These are phyloP conservation scores for Salix exigua DNA, from an alignment of 345 rosid genomes.

Conservation along the genomic window DNA sequence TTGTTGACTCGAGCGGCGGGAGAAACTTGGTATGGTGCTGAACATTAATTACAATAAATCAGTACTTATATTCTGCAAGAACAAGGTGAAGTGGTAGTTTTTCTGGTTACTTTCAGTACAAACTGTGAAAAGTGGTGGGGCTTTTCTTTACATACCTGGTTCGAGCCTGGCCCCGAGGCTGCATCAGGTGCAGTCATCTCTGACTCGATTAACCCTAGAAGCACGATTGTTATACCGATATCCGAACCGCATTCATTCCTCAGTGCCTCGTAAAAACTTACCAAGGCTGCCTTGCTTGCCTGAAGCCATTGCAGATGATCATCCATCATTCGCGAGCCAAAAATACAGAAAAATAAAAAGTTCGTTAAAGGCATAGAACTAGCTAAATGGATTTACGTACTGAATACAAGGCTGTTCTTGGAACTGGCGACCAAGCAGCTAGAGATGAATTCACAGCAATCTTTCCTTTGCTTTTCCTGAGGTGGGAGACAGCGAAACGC, in stretches of 20 bases:
- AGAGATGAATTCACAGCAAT: slow-evolving; percentile 45
- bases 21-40: too few species aligned
- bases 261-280: slow-evolving; percentile 38
- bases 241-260: slow-evolving; percentile 5
- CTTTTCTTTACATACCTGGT: too few species aligned
- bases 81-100: too few species aligned
- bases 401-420: slow-evolving; percentile 1
- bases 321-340: not conserved
- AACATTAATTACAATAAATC: too few species aligned
- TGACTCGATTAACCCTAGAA: too few species aligned
- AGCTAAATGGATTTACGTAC: not conserved
- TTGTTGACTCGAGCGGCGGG: too few species aligned
- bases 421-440: slow-evolving; percentile 40
- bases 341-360: not conserved
- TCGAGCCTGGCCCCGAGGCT: too few species aligned
- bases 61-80: too few species aligned
- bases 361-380: fast-evolving
- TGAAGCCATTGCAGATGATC: not conserved
- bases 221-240: too few species aligned
- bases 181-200: too few species aligned
- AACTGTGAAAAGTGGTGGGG: too few species aligned
- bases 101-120: too few species aligned
- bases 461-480: slow-evolving; percentile 41
- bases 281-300: slow-evolving; percentile 42
- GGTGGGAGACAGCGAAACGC: slow-evolving; percentile 32